These are phyloP conservation scores for Leccinum broughii DNA, from an alignment of 768 basidiomycete species.

Conservation along the genomic window DNA sequence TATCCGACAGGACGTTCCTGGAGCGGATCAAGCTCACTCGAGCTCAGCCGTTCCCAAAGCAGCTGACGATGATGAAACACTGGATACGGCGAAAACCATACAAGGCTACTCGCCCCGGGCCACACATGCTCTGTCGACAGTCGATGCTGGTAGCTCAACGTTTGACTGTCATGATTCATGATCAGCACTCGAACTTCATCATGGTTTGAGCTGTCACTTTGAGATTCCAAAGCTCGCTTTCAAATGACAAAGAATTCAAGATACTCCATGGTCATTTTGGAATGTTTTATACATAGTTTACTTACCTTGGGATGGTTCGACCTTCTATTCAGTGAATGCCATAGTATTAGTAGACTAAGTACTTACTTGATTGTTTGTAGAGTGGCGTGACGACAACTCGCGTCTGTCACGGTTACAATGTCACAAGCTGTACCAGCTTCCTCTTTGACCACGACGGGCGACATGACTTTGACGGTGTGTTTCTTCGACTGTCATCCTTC, in stretches of 20 bases:
- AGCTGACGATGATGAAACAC: neutral
- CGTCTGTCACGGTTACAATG: slow-evolving; percentile 24
- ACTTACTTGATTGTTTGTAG: neutral
- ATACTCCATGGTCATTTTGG: neutral
- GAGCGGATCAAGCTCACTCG: neutral
- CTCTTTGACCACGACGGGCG: slow-evolving; percentile 24
- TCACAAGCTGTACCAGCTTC: slow-evolving; percentile 15
- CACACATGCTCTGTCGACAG: no score
- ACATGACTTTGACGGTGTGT: slow-evolving; percentile 28
- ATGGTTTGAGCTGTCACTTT: no score
- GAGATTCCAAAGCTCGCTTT: no score
- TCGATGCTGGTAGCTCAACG: no score
- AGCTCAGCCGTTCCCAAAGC: neutral
- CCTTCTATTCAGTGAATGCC: neutral
- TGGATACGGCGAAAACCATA: neutral
- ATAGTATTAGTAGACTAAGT: no score
- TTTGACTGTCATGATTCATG: neutral
- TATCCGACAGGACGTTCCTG: neutral
- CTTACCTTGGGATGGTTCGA: no score
- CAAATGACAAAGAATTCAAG: neutral
- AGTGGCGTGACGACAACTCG: slow-evolving; percentile 17
- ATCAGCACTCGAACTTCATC: neutral
- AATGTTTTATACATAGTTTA: neutral
- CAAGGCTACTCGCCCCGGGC: neutral
- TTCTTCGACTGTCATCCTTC: neutral